Evolutionary conservation across 192 early-diverging fungal species (phyloP).

Genomic region (Backusella morwellensis): DNA sequence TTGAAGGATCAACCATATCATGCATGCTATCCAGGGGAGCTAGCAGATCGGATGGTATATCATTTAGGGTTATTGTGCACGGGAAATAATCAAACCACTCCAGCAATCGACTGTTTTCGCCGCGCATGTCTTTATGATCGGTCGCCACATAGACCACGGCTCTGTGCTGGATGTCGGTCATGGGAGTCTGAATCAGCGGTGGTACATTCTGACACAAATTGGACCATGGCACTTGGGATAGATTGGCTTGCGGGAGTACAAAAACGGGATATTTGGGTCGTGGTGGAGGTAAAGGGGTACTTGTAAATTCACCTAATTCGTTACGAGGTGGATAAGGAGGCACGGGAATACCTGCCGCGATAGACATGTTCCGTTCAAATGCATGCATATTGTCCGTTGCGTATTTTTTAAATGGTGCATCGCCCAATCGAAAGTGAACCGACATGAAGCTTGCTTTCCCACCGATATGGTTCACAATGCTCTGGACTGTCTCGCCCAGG

Average conservation of each 20-base stretch:
- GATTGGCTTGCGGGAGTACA: not conserved
- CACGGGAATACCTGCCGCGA: constrained; percentile 6
- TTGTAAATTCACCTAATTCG: not conserved
- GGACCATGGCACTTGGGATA: not conserved
- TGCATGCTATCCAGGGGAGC: constrained; percentile 27
- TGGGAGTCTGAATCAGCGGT: not conserved
- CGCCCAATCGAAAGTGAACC: constrained; percentile 37
- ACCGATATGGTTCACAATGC: constrained; percentile 44
- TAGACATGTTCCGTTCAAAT: constrained; percentile 14
- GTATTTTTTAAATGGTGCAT: constrained; percentile 20
- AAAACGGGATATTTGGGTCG: not conserved
- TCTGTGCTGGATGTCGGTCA: not conserved
- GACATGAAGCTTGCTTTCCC: constrained; percentile 41
- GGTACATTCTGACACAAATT: constrained; percentile 1
- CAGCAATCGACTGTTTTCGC: constrained; percentile 17
- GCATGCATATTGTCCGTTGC: not conserved
- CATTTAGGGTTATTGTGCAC: constrained; percentile 42
- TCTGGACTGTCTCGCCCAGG: constrained; percentile 38
- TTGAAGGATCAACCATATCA: constrained; percentile 26
- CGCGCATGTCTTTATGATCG: constrained; percentile 41
- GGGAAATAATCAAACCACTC: constrained; percentile 42
- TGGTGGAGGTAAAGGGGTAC: not conserved
- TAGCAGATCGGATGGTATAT: constrained; percentile 32
- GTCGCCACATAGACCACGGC: constrained; percentile 51
- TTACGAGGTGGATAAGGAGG: constrained; percentile 14